Conservation (phyloP, 345 rosid genomes). For the Citrus australasica region DNA sequence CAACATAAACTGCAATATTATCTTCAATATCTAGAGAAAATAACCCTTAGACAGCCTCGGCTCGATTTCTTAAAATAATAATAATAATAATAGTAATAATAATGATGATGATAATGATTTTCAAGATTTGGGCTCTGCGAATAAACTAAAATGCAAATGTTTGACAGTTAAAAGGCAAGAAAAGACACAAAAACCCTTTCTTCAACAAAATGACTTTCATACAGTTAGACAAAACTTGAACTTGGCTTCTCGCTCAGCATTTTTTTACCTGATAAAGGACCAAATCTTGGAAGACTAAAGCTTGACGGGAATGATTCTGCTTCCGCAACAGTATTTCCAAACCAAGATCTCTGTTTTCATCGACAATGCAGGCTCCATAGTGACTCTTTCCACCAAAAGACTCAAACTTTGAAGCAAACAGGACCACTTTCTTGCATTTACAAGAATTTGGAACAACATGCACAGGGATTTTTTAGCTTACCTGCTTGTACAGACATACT, state of each 20-base stretch:
- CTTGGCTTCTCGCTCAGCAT: not conserved
- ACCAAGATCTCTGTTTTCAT: conserved; percentile 38
- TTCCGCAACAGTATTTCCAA: conserved; percentile 34
- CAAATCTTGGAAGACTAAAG: conserved; percentile 9
- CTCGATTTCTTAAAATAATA: not conserved
- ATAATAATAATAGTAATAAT: no score
- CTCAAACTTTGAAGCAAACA: conserved; percentile 31
- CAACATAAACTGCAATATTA: conserved; percentile 6
- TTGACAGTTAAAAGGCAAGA: not conserved
- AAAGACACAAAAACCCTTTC: not conserved
- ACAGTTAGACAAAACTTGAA: conserved; percentile 11
- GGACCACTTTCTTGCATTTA: conserved; percentile 16
- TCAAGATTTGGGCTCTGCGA: conserved; percentile 5
- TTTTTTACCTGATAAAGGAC: conserved; percentile 23
- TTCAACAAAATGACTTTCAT: not conserved
- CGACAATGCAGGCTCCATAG: conserved; percentile 37
- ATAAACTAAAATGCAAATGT: conserved; percentile 9
- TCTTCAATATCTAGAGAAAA: conserved; percentile 3
- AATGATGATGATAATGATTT: not conserved
- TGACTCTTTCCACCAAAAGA: conserved; percentile 23
- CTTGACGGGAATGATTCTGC: conserved; percentile 19
- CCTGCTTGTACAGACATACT: not conserved
- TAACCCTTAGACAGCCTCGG: not conserved
- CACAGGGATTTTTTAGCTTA: conserved; percentile 13
- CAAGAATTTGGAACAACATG: conserved; percentile 3